These are phyloP conservation scores for Coniferiporia sulphurascens DNA, from an alignment of 1,284 basidiomycete species.

Conservation along the genomic window DNA sequence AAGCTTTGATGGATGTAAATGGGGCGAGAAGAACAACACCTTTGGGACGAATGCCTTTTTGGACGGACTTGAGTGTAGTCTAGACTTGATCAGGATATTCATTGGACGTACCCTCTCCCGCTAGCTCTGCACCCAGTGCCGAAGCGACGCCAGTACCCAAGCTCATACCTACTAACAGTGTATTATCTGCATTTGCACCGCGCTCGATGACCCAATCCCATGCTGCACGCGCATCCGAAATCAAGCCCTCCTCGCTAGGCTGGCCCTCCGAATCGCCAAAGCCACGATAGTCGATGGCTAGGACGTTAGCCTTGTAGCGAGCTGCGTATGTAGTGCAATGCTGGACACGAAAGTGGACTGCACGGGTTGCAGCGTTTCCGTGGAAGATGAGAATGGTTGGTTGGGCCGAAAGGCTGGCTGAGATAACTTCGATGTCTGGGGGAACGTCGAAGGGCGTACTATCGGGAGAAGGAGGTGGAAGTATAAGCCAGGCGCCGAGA, in stretches of 20 bases:
- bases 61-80: not conserved
- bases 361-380: conserved; percentile 82
- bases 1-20: conserved; percentile 61
- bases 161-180: conserved; percentile 77
- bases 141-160: conserved; percentile 78
- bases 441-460: conserved; percentile 23
- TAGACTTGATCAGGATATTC: not conserved
- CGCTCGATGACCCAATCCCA: conserved; percentile 72
- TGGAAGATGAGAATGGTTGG: conserved; percentile 88
- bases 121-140: conserved; percentile 55
- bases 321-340: conserved; percentile 60
- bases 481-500: conserved; percentile 87
- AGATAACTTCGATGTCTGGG: conserved; percentile 32
- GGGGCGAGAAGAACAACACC: conserved; percentile 75
- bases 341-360: conserved; percentile 55
- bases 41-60: conserved; percentile 33
- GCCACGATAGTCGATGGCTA: conserved; percentile 89
- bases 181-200: conserved; percentile 52
- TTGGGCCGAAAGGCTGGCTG: conserved; percentile 47
- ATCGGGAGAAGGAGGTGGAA: conserved; percentile 68
- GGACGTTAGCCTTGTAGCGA: conserved; percentile 67
- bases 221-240: conserved; percentile 71
- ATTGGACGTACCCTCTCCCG: conserved; percentile 40
- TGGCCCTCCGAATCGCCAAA: conserved; percentile 82
- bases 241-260: conserved; percentile 73